Percentiles rank a stretch among this genome's conserved stretches.
Evolutionary conservation across 345 rosid species (phyloP).

Genomic region (Eutrema yunnanense): DNA sequence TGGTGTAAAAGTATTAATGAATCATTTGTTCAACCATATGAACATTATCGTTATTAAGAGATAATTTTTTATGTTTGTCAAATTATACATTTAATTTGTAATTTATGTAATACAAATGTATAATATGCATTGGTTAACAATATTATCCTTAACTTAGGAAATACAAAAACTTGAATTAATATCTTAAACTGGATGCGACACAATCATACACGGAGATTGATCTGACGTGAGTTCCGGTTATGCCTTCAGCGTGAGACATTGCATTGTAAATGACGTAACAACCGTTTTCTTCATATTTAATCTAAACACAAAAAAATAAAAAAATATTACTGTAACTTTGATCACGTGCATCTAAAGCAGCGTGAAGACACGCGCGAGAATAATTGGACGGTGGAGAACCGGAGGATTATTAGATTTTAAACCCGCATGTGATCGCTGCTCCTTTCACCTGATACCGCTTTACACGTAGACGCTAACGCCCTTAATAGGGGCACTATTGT

Average conservation of each 20-base stretch:
- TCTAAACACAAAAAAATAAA: not conserved
- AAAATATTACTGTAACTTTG: not conserved
- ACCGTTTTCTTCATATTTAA: not conserved
- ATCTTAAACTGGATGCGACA: slow-evolving; percentile 8
- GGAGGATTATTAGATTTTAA: slow-evolving; percentile 1
- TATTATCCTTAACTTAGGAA: not conserved
- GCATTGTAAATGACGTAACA: slow-evolving; percentile 12
- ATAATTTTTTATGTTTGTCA: not conserved
- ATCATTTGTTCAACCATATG: too few relatives aligned
- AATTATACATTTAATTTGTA: not conserved
- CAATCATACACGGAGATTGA: not conserved
- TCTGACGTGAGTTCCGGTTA: slow-evolving; percentile 17
- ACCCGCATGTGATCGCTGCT: slow-evolving; percentile 11
- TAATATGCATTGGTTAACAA: not conserved
- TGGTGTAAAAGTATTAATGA: too few relatives aligned
- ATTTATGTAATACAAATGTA: not conserved
- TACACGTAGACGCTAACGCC: slow-evolving; percentile 4
- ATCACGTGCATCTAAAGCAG: not conserved
- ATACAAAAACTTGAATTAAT: not conserved
- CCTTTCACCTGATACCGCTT: slow-evolving; percentile 14
- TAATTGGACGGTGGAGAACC: not conserved
- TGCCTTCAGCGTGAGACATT: slow-evolving; percentile 13
- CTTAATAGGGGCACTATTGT: not conserved
- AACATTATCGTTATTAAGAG: not conserved
- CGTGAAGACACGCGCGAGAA: slow-evolving; percentile 1